A percentile compares a stretch with the other conserved stretches of the same genome.
Conservation (phyloP, 805 yeast genomes). For the Kurtzmaniella fragi region DNA sequence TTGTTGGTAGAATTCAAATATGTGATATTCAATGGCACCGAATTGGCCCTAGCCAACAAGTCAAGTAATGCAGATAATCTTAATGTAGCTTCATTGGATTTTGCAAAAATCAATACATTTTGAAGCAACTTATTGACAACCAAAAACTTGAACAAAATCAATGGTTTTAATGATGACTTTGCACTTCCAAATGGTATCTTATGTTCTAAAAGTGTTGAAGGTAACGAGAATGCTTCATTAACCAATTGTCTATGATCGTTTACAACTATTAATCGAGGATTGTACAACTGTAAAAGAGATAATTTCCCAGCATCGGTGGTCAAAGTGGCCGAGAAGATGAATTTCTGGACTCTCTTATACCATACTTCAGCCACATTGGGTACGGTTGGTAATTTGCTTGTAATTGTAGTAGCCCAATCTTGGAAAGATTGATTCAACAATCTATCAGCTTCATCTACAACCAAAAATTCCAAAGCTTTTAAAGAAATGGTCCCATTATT, state of each 20-base stretch:
- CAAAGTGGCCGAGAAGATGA: conserved; percentile 88
- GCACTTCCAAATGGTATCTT: conserved; percentile 34
- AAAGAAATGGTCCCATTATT: conserved; percentile 39
- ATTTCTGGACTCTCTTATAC: conserved; percentile 44
- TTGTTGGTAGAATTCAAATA: conserved; percentile 59
- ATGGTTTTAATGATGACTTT: conserved; percentile 59
- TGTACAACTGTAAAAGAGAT: conserved; percentile 59
- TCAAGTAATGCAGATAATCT: conserved; percentile 62
- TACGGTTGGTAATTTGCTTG: conserved; percentile 5
- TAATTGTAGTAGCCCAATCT: conserved; percentile 61
- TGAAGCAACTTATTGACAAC: conserved; percentile 19
- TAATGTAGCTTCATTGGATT: conserved; percentile 83
- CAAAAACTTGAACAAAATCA: conserved; percentile 58
- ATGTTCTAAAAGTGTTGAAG: conserved; percentile 46
- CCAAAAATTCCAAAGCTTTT: conserved; percentile 52
- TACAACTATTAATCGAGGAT: conserved; percentile 72
- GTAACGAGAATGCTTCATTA: conserved; percentile 58
- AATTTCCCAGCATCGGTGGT: conserved; percentile 90
- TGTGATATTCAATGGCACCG: conserved; percentile 20
- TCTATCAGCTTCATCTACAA: conserved; percentile 81
- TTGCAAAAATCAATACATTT: conserved; percentile 58
- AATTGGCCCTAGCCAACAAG: conserved; percentile 22
- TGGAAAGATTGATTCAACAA: conserved; percentile 85
- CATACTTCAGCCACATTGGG: conserved; percentile 26
- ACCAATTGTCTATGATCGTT: conserved; percentile 44